Conservation (phyloP, 257 asterid genomes). For the Nicotiana tabacum region DNA sequence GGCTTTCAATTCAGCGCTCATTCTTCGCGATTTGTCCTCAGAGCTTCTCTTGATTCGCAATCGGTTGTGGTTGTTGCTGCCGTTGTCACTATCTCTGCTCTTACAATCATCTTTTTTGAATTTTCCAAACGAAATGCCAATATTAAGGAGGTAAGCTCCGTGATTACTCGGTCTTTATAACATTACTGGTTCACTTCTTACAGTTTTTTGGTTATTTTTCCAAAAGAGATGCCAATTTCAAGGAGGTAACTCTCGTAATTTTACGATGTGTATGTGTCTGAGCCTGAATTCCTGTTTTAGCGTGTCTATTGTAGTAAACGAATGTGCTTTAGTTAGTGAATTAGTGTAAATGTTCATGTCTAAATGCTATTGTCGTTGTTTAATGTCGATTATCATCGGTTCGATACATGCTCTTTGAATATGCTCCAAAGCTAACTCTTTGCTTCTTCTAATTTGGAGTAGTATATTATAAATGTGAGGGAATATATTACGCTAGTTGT, state of each 20-base stretch:
- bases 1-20: constrained; percentile 37
- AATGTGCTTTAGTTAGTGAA: too few relatives aligned
- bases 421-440: neutral
- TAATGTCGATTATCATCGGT: neutral
- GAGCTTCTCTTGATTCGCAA: constrained; percentile 72
- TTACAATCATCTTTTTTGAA: constrained; percentile 35
- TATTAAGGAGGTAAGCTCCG: constrained; percentile 32
- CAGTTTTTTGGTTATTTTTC: too few relatives aligned
- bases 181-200: neutral
- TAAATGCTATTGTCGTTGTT: neutral
- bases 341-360: neutral
- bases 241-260: too few relatives aligned
- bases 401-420: neutral
- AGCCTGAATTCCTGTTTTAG: too few relatives aligned
- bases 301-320: too few relatives aligned
- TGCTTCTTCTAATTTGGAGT: neutral
- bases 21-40: constrained; percentile 26
- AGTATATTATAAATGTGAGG: neutral
- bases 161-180: neutral
- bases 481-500: neutral
- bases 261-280: too few relatives aligned
- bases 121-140: constrained; percentile 25
- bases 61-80: constrained; percentile 41
- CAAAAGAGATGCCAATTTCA: too few relatives aligned
- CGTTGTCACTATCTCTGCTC: constrained; percentile 53